These are phyloP conservation scores for Boletus vinaceobasis DNA, from an alignment of 768 basidiomycete species.

Conservation along the genomic window DNA sequence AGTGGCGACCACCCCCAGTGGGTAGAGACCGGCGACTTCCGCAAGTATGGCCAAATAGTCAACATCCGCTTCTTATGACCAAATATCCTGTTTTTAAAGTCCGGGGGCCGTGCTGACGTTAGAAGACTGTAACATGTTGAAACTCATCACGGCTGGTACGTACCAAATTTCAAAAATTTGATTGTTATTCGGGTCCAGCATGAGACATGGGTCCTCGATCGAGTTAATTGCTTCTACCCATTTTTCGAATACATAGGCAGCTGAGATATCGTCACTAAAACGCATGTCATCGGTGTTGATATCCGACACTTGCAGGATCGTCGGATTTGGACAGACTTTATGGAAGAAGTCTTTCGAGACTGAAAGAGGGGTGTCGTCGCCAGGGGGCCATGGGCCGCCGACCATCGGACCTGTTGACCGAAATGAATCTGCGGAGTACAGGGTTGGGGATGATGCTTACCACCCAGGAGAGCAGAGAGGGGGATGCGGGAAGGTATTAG, in stretches of 20 bases:
- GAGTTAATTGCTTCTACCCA: constrained; percentile 37
- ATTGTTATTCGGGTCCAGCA: constrained; percentile 24
- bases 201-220: constrained; percentile 40
- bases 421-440: neutral
- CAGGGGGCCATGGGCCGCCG: constrained; percentile 36
- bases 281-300: constrained; percentile 30
- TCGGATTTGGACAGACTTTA: constrained; percentile 39
- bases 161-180: constrained; percentile 39
- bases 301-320: constrained; percentile 28
- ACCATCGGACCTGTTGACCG: constrained; percentile 38
- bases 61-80: constrained; percentile 32
- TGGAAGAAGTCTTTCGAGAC: constrained; percentile 38
- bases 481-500: constrained; percentile 40
- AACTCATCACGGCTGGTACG: constrained; percentile 5
- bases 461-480: constrained; percentile 38
- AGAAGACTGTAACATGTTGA: neutral
- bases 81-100: constrained; percentile 28
- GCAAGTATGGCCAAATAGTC: constrained; percentile 33
- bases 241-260: constrained; percentile 31
- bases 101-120: neutral
- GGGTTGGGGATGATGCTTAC: constrained; percentile 16
- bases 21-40: constrained; percentile 32
- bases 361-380: constrained; percentile 32
- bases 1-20: constrained; percentile 39
- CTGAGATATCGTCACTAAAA: constrained; percentile 24